These are phyloP conservation scores for Apostasia ramifera DNA, from an alignment of 106 monocot species.

Conservation along the genomic window DNA sequence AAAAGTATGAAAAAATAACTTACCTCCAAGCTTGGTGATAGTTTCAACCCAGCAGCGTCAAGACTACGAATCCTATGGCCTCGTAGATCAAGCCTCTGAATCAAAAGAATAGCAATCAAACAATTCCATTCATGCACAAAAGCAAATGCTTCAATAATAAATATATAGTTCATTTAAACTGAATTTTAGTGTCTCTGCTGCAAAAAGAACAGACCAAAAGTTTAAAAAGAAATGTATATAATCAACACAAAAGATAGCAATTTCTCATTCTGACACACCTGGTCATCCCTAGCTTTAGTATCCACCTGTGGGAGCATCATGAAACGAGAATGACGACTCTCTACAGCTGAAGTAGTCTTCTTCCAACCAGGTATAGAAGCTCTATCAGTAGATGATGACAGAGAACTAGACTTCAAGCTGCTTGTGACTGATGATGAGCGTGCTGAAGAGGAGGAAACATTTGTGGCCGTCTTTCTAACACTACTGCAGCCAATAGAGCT, in stretches of 20 bases:
- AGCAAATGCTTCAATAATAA: no score
- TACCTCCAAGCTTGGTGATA: conserved; percentile 87
- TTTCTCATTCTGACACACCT: conserved; percentile 31
- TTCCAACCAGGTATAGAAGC: conserved; percentile 28
- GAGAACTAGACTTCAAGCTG: conserved; percentile 34
- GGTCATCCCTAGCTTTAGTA: conserved; percentile 67
- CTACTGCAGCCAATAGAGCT: conserved; percentile 25
- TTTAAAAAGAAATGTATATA: no score
- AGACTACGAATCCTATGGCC: conserved; percentile 79
- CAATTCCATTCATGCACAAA: not conserved
- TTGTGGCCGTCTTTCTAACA: conserved; percentile 29
- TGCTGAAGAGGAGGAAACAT: conserved; percentile 40
- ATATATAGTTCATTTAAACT: no score
- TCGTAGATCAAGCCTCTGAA: conserved; percentile 86
- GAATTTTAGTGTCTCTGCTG: no score
- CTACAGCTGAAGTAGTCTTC: conserved; percentile 40
- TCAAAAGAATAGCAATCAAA: conserved; percentile 10
- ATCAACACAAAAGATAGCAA: not conserved
- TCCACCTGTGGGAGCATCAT: conserved; percentile 94
- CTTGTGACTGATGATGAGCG: conserved; percentile 29
- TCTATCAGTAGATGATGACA: conserved; percentile 41
- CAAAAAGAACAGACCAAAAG: no score
- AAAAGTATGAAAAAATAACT: not conserved
- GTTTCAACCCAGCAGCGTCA: conserved; percentile 47
- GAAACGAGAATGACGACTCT: conserved; percentile 52